phyloP scores from a whole-genome alignment of 169 alveolate genomes.

The Plasmodium knowlesi region DNA sequence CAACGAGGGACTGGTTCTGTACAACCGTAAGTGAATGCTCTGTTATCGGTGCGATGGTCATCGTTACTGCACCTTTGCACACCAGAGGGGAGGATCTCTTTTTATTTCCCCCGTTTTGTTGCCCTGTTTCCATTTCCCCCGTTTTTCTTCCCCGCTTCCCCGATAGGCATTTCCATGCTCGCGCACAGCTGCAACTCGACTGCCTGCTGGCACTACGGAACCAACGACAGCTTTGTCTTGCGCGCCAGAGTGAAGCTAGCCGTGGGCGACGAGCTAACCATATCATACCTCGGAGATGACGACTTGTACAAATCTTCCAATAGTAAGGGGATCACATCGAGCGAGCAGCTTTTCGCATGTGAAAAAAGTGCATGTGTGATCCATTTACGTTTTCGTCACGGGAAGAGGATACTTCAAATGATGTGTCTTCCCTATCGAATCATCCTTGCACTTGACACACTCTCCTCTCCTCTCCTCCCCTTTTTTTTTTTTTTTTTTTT shows the following conservation, averaged over 20 bases:
- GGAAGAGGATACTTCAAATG: neutral
- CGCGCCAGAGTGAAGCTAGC: conserved; percentile 84
- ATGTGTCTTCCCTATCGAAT: neutral
- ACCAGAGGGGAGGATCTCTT: neutral
- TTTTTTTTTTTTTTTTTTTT: too few species aligned
- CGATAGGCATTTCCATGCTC: conserved; percentile 84
- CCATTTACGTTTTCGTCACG: neutral
- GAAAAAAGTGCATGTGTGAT: too few species aligned
- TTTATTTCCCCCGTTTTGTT: neutral
- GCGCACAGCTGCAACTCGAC: conserved; percentile 90
- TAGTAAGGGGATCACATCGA: conserved; percentile 67
- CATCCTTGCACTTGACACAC: neutral
- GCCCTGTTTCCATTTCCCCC: neutral
- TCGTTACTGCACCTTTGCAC: too few species aligned
- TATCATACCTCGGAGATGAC: conserved; percentile 88
- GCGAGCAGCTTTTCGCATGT: too few species aligned
- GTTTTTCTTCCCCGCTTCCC: conserved; percentile 14
- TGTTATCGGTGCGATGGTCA: neutral
- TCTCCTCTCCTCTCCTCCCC: too few species aligned
- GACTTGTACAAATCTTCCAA: conserved; percentile 87
- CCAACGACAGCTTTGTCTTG: conserved; percentile 84
- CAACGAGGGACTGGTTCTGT: conserved; percentile 85
- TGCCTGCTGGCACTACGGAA: conserved; percentile 90
- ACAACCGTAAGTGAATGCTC: conserved; percentile 78
- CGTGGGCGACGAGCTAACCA: conserved; percentile 90